Conservation (phyloP, 108 stramenopile species). For the Pseudonitzschia multiseries region DNA sequence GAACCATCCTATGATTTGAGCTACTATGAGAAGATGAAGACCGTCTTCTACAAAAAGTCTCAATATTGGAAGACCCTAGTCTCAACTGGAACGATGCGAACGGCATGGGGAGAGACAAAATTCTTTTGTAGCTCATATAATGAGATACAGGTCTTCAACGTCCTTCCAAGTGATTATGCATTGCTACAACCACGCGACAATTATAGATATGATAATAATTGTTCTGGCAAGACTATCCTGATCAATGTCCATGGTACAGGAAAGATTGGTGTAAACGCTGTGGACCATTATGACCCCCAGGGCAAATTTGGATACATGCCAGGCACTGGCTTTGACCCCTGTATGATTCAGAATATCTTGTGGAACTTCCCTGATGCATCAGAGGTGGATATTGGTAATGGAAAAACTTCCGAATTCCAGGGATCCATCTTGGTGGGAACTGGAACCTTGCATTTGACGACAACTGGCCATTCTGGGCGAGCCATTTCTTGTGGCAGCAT, state of each 20-base stretch:
- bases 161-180: background rate
- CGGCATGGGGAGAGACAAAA: background rate
- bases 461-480: slow-evolving; percentile 31
- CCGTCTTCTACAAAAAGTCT: background rate
- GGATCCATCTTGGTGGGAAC: slow-evolving; percentile 23
- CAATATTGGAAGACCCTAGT: background rate
- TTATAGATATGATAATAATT: background rate
- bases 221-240: slow-evolving; percentile 33
- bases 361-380: slow-evolving; percentile 35
- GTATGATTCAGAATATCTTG: slow-evolving; percentile 14
- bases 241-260: slow-evolving; percentile 28
- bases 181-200: background rate
- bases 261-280: background rate
- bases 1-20: background rate
- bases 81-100: background rate
- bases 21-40: background rate
- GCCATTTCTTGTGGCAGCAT: slow-evolving; percentile 18
- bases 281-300: background rate
- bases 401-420: slow-evolving; percentile 13
- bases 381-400: slow-evolving; percentile 18
- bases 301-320: background rate
- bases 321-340: slow-evolving; percentile 2
- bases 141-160: slow-evolving; percentile 10
- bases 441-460: slow-evolving; percentile 12
- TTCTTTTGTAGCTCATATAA: background rate